Base-by-base conservation (phyloP, 169 alveolate species). In the Cryptosporidium parvum region DNA sequence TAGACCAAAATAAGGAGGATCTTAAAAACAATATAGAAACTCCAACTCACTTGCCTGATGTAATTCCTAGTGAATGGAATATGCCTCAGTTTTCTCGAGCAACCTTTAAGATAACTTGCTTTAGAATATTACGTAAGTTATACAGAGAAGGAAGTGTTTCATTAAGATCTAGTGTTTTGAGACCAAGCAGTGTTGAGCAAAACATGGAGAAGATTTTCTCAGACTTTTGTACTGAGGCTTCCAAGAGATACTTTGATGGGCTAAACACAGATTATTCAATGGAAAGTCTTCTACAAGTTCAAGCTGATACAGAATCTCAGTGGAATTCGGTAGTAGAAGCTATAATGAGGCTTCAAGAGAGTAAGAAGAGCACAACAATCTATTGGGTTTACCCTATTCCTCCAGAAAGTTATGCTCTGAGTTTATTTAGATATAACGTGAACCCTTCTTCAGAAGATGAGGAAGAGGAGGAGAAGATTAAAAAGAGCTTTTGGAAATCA, bases 71-170 rank as follows among this genome's bases (percentile, higher is more conserved):
- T 26, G 89, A 80, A 29, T 80, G 89, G 89, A 80, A 80, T 51
- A 80, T 80, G 89, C 89, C 89, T 18, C 89, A 80, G 68, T 80
- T 80, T 62, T 80, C 89, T 16, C 37, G 73, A 21, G 59, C 73
- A 44, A 80, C 89, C n/a, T 80, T 80, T 80, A 80, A n/a, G 37
- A 80, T 80, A 29, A 75, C 75, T 16, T 80, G 89, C 35, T 65
- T 80, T 21, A 59, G 89, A 33, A 80, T 80, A 61, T 61, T 80
- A 23, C 61, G 89, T 4, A 80, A 80, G 52, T 23, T 80, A 23
- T 80, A 80, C n/a, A 56, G 69, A 23, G 65, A 37, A 10, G 89
- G 89, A 18, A 62, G 75, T 2, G 75, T 80, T 12, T 80, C 89
- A 61, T 23, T 80, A 0, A 37, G 68, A n/a, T 59, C 89, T 14